Base-by-base conservation (phyloP, 2,329 filamentous ascomycete genomes). In the Cladophialophora chaetospira region DNA sequence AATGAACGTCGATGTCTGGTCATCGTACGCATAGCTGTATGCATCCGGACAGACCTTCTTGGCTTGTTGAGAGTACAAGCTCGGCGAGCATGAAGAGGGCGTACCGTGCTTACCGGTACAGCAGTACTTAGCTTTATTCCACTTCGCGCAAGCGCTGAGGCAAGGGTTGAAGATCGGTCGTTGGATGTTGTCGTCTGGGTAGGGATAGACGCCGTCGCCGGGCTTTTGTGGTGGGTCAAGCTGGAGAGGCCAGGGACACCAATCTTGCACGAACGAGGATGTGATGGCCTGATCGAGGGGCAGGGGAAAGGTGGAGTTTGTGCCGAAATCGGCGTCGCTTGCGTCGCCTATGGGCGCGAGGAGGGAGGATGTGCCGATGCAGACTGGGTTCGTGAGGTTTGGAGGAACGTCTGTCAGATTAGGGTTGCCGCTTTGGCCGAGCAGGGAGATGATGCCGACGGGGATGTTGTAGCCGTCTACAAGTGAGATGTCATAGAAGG, bases 191-290 rank as follows among this genome's bases (percentile, higher is more conserved):
- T 88, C 86, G 69, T 93, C 88, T 5, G 89, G 89, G 67, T 93
- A 93, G 1, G 88, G 86, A 67, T 91, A 92, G 17, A 92, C 79
- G 25, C 88, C 89, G 65, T 88, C 82, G n/a, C 83, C 83, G 9
- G 88, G 88, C 67, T 86, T 86, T 36, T 77, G 75, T 0, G 89
- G 89, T 11, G 84, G 83, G 53, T 82, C 82, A 19, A 84, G 79
- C 65, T 91, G 88, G 42, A 91, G 78, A 62, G 88, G 82, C 87
- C 88, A 92, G 0, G 89, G 90, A 72, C 90, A 95, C 90, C 89
- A 95, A 52, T 77, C 74, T 21, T 79, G 75, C 13, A 90, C 78
- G 55, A 81, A 75, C 10, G 75, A 69, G 59, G 84, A 79, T 40
- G 82, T 84, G 58, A 85, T 77, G 5, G 75, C 71, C 15, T 77